Evolutionary conservation across 805 yeast genomes (phyloP), one percentile per base, ranked within the genome.

Genomic region (Suhomyces faveliae): DNA sequence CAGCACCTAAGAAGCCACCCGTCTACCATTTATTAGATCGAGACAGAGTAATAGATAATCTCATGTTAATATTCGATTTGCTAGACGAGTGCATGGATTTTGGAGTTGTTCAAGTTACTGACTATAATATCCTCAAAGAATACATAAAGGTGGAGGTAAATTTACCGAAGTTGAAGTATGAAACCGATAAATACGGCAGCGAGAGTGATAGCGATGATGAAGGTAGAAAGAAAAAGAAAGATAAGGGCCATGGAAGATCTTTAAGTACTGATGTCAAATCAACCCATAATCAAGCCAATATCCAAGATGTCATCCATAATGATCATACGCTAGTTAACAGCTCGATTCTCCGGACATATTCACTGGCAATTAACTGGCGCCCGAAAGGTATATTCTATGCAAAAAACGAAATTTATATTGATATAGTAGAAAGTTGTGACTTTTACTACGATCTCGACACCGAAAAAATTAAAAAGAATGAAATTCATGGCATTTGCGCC

Each of bases 41-140:
- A 46, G 90, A 85, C 46, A 57, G 80, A 13, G 78, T 89, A 2
- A 68, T 79, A 19, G 96, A 89, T 63, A 92, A 89, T 64, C 78
- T 80, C 53, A 81, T 84, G 27, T 71, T 89, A 42, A 78, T 89
- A 6, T 85, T 85, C 64, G 97, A 90, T 62, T 68, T 89, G n/a
- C 66, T 89, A 39, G 97, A 89, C 61, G 97, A 89, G 60, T 86
- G 89, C 75, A 78, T 88, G 81, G 97, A 90, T 64, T 86, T 79
- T 64, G 97, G 97, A 7, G 68, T 86, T n/a, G 83, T 89, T 1
- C 97, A 90, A 66, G 73, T 86, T 45, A 87, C 96, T 0, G 96
- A 90, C 59, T 79, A 82, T 44, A 85, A 84, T 52, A 78, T 90
- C 10, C 73, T 90, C 46, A 82, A 81, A 57, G 96, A 89, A 61